Base-by-base conservation (phyloP, 2,329 filamentous ascomycete species). In the Fusarium sp. region DNA sequence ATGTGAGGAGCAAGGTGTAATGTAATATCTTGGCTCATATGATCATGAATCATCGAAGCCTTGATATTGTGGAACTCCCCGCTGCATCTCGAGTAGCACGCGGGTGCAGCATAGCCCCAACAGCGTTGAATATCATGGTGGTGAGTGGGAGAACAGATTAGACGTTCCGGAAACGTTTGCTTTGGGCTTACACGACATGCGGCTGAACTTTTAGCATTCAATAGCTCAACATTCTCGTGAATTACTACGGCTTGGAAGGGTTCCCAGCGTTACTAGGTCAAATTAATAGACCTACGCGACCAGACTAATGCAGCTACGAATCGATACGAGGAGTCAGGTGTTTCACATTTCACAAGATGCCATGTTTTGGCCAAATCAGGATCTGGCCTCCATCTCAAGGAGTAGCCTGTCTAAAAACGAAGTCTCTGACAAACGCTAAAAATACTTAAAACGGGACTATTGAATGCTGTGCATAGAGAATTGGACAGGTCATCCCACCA, bases 391-490 rank as follows among this genome's bases (percentile, higher is more conserved):
- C 38, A 31, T 23, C 28, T 44, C 13, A 2, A 44, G n/a, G 33
- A n/a, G 16, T 24, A 15, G 7, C 3, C 21, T 11, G 11, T 29
- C 24, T 3, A 8, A 12, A 16, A 20, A 10, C n/a, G 38, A 52
- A 60, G 38, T 46, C 39, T 38, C 28, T n/a, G 38, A 37, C 18
- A 2, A 12, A 23, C 38, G 38, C 39, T 41, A 63, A 63, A 54
- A 62, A 63, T 61, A 61, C 33, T 18, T n/a, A 9, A 41, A 54
- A 29, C n/a, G n/a, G 29, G 21, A 54, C 28, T 54, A 61, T 54
- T 44, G 28, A 35, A 61, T 46, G 56, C n/a, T 35, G 46, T 61
- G 33, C 41, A 18, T n/a, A 13, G 15, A 20, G 28, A 24, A 46
- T 20, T 43, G 15, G n/a, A n/a, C 23, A 15, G 8, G 11, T 26